Conservation (phyloP, 192 early-diverging fungal genomes). For the Irineochytrium annulatum region DNA sequence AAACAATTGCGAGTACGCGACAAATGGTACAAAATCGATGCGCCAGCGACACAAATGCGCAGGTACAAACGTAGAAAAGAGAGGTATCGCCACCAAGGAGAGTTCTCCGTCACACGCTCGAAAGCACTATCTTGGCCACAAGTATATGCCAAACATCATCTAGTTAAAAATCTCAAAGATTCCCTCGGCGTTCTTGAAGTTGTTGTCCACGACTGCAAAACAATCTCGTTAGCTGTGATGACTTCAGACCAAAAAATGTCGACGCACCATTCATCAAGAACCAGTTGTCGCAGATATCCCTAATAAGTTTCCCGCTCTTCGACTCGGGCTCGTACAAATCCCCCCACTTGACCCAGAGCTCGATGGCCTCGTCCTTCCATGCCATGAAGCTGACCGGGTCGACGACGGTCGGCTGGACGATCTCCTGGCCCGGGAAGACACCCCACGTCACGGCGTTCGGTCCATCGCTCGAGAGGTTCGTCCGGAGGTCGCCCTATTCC, state of each 20-base stretch:
- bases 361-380: slow-evolving; percentile 97
- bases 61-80: too few species aligned
- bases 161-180: slow-evolving; percentile 69
- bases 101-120: too few species aligned
- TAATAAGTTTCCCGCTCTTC: slow-evolving; percentile 51
- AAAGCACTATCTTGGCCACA: too few species aligned
- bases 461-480: slow-evolving; percentile 80
- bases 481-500: slow-evolving; percentile 73
- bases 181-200: slow-evolving; percentile 69
- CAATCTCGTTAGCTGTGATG: too few species aligned
- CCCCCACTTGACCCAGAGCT: slow-evolving; percentile 88
- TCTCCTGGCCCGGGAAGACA: slow-evolving; percentile 95
- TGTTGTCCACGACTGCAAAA: slow-evolving; percentile 84
- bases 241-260: not conserved
- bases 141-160: too few species aligned
- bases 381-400: slow-evolving; percentile 83
- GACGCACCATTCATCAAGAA: slow-evolving; percentile 71
- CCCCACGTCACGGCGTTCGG: slow-evolving; percentile 99
- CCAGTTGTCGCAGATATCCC: slow-evolving; percentile 66
- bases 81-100: too few species aligned
- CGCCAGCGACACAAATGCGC: too few species aligned
- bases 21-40: too few species aligned
- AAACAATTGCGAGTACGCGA: too few species aligned
- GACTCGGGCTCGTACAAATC: slow-evolving; percentile 57
- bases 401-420: slow-evolving; percentile 94